Evolutionary conservation across 2,329 filamentous ascomycete species (phyloP), one percentile per base, ranked within the genome.

Genomic region (Aspergillus latus): DNA sequence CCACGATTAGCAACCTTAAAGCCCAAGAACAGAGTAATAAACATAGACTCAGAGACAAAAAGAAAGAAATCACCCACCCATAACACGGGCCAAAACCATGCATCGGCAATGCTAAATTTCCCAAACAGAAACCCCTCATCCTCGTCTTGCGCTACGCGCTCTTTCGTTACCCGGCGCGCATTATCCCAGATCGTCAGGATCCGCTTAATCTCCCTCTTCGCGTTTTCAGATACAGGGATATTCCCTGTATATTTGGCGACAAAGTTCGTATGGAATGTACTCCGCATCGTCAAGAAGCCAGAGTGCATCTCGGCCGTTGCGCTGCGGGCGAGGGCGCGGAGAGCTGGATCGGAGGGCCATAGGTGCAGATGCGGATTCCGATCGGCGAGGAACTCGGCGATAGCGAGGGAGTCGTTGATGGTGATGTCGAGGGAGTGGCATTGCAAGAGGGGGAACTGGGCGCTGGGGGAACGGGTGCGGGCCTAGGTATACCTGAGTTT

Each of bases 1-100:
- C 40, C n/a, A 21, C 9, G 7, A 21, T 46, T 10, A 47, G 7
- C 29, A 46, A 8, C 11, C 7, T 28, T 1, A 21, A 6, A 42
- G 11, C 26, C 10, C 16, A 16, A 28, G 44, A 36, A 15, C 2
- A 48, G 34, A 28, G 2, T 7, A 26, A 28, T 42, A 49, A 54
- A 21, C 3, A 36, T 21, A 21, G 21, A 21, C 21, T 21, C 21
- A 21, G 21, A 21, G 21, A 21, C 21, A 21, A 21, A 21, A 21
- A 21, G 21, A 21, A 54, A 26, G 47, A 40, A 39, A 40, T 32
- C 29, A 37, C 52, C 54, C 57, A 74, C 72, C 72, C 71, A 74
- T 55, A 74, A 64, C 39, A 74, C 62, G 2, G 70, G 72, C 72
- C 72, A 74, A 52, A 69, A 75, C 47, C 74, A 72, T 0, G 72